phyloP scores from a whole-genome alignment of 768 basidiomycete genomes.

The Suillus tomentosus region DNA sequence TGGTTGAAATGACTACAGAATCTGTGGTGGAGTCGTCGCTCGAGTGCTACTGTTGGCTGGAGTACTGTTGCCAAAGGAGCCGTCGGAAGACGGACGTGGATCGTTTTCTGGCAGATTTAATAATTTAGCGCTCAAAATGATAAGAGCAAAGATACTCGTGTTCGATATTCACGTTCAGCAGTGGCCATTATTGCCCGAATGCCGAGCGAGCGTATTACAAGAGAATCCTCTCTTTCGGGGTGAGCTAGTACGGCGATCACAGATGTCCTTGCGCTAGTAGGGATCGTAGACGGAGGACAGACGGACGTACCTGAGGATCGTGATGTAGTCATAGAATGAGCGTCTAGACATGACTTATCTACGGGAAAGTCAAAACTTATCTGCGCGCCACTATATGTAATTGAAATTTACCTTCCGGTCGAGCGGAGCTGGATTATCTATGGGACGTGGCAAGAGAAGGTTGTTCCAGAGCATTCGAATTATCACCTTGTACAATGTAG shows the following conservation, averaged over 20 bases:
- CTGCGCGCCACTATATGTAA: background rate
- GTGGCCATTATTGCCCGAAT: background rate
- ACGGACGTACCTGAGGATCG: background rate
- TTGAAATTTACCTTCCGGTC: slow-evolving; percentile 2
- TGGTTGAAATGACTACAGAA: background rate
- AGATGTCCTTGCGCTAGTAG: background rate
- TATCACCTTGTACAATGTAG: background rate
- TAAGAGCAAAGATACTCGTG: background rate
- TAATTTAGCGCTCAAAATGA: background rate
- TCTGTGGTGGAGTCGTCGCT: background rate
- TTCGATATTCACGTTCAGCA: background rate
- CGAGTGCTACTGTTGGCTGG: background rate
- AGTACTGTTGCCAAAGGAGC: background rate
- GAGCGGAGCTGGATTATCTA: background rate
- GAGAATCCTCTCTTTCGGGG: background rate
- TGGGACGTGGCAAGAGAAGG: slow-evolving; percentile 4
- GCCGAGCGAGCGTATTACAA: background rate
- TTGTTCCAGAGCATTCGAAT: background rate
- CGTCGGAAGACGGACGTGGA: background rate
- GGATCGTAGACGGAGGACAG: background rate
- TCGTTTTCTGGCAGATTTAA: background rate
- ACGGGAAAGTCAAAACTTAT: background rate
- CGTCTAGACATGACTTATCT: background rate
- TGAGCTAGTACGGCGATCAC: background rate
- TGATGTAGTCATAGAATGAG: background rate